These are phyloP conservation scores for Blastobotrys mokoenaii DNA, from an alignment of 805 yeast species.

Conservation along the genomic window DNA sequence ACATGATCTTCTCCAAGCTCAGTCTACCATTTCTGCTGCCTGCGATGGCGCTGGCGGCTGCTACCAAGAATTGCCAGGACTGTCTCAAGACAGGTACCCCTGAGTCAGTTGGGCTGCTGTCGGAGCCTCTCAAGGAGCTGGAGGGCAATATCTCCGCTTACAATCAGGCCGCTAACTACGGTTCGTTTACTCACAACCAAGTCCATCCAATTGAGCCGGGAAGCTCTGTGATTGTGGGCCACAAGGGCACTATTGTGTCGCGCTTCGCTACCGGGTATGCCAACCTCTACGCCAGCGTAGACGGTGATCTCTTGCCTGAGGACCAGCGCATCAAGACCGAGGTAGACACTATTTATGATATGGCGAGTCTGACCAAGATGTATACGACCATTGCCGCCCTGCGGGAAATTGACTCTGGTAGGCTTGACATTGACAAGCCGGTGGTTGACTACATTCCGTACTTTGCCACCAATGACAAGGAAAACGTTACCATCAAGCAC, in stretches of 20 bases:
- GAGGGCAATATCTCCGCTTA: constrained; percentile 1
- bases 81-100: constrained; percentile 4
- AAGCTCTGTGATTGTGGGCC: constrained; percentile 6
- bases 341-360: constrained; percentile 9
- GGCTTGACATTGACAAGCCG: constrained; percentile 5
- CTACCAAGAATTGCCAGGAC: not conserved
- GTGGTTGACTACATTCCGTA: constrained; percentile 7
- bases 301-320: constrained; percentile 8
- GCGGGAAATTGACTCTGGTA: constrained; percentile 7
- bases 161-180: constrained; percentile 1
- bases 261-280: constrained; percentile 11
- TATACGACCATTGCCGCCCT: constrained; percentile 13
- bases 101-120: constrained; percentile 6
- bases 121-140: constrained; percentile 4
- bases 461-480: constrained; percentile 14
- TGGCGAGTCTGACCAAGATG: constrained; percentile 10
- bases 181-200: not conserved
- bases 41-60: not conserved
- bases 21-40: not conserved
- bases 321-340: constrained; percentile 3
- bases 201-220: constrained; percentile 8
- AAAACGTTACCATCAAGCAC: constrained; percentile 29
- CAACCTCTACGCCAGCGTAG: constrained; percentile 4
- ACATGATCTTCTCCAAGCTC: no score
- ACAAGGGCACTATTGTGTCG: constrained; percentile 3